These are phyloP conservation scores for Catharanthus roseus DNA, from an alignment of 257 asterid genomes.

Conservation along the genomic window DNA sequence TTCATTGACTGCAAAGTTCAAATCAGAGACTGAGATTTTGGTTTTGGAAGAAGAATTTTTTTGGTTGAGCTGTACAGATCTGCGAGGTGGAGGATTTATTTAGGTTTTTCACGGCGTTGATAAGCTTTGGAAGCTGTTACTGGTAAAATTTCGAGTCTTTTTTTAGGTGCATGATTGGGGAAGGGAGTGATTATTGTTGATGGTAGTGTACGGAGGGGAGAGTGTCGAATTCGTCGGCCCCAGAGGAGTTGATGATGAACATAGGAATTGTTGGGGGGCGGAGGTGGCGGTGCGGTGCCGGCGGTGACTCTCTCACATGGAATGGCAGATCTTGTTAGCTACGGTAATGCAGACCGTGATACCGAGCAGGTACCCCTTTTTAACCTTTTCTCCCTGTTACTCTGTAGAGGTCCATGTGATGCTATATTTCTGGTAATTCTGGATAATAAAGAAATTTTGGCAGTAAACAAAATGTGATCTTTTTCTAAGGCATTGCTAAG, in stretches of 20 bases:
- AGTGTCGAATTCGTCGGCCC: constrained; percentile 34
- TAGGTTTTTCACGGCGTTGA: constrained; percentile 20
- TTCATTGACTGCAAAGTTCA: constrained; percentile 7
- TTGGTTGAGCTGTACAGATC: constrained; percentile 27
- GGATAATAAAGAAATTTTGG: background rate
- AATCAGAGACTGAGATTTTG: constrained; percentile 7
- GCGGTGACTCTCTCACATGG: constrained; percentile 73
- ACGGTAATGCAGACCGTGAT: constrained; percentile 77
- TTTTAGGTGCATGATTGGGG: constrained; percentile 10
- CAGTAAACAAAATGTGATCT: background rate
- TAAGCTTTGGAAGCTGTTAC: constrained; percentile 17
- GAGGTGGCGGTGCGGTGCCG: constrained; percentile 64
- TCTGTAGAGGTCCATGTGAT: background rate
- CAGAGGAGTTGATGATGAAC: constrained; percentile 72
- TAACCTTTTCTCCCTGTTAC: constrained; percentile 13
- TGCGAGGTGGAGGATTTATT: constrained; percentile 12
- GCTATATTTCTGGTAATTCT: background rate
- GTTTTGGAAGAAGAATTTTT: background rate
- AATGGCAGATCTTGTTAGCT: constrained; percentile 98
- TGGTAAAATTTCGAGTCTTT: constrained; percentile 13
- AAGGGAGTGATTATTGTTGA: constrained; percentile 41
- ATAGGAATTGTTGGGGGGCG: constrained; percentile 49
- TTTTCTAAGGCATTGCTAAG: background rate
- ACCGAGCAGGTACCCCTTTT: constrained; percentile 59
- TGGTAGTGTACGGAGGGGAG: constrained; percentile 61